These are phyloP conservation scores for Cardamine resedifolia DNA, from an alignment of 345 rosid genomes.

Conservation along the genomic window DNA sequence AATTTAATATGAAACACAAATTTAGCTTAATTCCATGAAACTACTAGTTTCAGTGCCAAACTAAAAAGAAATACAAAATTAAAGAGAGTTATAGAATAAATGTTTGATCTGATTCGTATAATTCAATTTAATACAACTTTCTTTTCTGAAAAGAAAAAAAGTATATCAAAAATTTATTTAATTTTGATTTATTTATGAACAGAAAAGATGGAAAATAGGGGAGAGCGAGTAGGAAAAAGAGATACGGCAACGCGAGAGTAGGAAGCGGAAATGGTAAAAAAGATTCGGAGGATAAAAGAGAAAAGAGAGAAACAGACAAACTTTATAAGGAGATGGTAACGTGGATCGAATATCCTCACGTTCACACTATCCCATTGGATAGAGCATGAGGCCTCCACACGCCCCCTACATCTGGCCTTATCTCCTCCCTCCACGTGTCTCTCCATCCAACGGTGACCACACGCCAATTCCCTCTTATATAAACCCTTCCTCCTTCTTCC, in stretches of 20 bases:
- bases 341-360: conserved; percentile 36
- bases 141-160: neutral
- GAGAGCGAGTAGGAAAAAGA: conserved; percentile 25
- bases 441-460: conserved; percentile 48
- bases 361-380: conserved; percentile 37
- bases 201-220: neutral
- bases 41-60: too few relatives aligned
- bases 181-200: neutral
- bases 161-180: neutral
- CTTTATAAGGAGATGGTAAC: conserved; percentile 22
- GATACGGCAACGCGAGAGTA: conserved; percentile 13
- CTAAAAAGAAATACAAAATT: too few relatives aligned
- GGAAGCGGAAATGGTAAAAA: neutral
- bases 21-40: too few relatives aligned
- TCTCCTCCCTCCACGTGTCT: conserved; percentile 13
- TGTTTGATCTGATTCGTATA: neutral
- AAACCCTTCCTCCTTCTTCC: neutral
- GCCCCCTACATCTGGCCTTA: conserved; percentile 43
- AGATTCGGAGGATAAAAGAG: conserved; percentile 28
- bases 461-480: conserved; percentile 25
- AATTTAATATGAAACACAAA: neutral
- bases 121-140: too few relatives aligned
- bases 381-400: conserved; percentile 68
- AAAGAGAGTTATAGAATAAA: too few relatives aligned
- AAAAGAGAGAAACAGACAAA: conserved; percentile 29